Base-by-base conservation (phyloP, 2,329 filamentous ascomycete species). In the Cercospora sp. region DNA sequence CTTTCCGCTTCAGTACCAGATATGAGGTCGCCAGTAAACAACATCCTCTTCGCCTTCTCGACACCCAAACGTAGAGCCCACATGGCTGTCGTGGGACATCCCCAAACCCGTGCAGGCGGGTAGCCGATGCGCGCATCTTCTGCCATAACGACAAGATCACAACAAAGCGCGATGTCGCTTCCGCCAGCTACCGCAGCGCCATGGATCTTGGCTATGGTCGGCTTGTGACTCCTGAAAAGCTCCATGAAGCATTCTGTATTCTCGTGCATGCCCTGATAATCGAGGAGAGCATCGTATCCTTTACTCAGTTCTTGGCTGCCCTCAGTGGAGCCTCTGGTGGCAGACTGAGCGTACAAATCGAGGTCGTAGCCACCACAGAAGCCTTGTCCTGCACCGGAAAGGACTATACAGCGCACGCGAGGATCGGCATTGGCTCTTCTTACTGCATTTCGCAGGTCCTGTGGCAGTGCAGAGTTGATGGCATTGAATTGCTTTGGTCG, bases 301-400 rank as follows among this genome's bases (percentile, higher is more conserved):
- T 59, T 59, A 20, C 55, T 59, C 28, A 59, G n/a, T 20, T 59
- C 55, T 13, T 59, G 55, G 31, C 55, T 59, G 6, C 55, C 55
- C 1, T 23, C 31, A 13, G 55, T 59, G 6, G 55, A 18, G 18
- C 55, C 55, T 59, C 55, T 59, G 8, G 55, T 59, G 3, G 55
- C 55, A 20, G 55, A 59, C 12, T 59, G 55, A 2, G 55, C 55
- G 58, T 70, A 63, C 23, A 63, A 28, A 5, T 59, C 48, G 13
- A 67, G 62, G 57, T 67, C 66, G 20, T 67, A 67, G 42, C 66
- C 66, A 31, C 66, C 66, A 16, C 66, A 67, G 51, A 67, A 67
- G 28, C 66, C 66, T 53, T 53, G 48, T 13, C 66, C 66, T 10
- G 61, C 39, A 23, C 66, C 66, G 5, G 48, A 65, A n/a, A 67